Conservation (phyloP, 305 asterid species). For the Solanum aculeatissimum region DNA sequence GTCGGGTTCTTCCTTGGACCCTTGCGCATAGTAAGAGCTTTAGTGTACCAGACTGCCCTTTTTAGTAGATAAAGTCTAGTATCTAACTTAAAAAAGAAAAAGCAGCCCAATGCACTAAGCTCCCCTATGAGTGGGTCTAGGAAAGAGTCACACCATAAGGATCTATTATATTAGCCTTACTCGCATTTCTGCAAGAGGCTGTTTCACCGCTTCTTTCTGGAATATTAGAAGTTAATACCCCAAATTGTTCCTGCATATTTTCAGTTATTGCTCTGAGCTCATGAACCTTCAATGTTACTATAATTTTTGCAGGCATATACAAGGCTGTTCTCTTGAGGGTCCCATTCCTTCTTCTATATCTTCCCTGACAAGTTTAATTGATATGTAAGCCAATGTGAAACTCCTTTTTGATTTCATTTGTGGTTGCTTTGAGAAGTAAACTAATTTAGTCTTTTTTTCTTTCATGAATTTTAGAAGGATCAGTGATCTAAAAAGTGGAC, state of each 20-base stretch:
- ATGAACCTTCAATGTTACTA: not conserved
- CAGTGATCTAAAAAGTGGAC: slow-evolving; percentile 67
- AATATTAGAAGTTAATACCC: not conserved
- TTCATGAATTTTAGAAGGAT: slow-evolving; percentile 64
- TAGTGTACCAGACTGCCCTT: no score
- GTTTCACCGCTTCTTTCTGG: not conserved
- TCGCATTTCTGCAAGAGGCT: not conserved
- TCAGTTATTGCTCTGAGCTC: not conserved
- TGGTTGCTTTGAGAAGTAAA: not conserved
- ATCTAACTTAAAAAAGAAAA: not conserved
- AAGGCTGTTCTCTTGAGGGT: slow-evolving; percentile 83
- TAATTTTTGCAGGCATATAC: slow-evolving; percentile 58
- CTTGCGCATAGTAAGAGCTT: no score
- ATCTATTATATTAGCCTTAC: not conserved
- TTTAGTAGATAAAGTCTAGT: not conserved
- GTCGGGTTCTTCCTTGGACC: no score
- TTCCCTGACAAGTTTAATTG: slow-evolving; percentile 46
- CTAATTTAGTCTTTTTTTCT: not conserved
- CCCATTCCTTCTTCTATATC: slow-evolving; percentile 81
- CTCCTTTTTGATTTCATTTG: not conserved
- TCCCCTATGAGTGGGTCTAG: not conserved
- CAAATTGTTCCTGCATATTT: not conserved
- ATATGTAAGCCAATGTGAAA: slow-evolving; percentile 44
- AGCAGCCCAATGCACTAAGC: not conserved
- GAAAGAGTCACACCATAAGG: not conserved